Percentiles rank a stretch among this genome's conserved stretches.
Conservation (phyloP, 2,329 filamentous ascomycete species). For the Pseudogymnoascus sp. region DNA sequence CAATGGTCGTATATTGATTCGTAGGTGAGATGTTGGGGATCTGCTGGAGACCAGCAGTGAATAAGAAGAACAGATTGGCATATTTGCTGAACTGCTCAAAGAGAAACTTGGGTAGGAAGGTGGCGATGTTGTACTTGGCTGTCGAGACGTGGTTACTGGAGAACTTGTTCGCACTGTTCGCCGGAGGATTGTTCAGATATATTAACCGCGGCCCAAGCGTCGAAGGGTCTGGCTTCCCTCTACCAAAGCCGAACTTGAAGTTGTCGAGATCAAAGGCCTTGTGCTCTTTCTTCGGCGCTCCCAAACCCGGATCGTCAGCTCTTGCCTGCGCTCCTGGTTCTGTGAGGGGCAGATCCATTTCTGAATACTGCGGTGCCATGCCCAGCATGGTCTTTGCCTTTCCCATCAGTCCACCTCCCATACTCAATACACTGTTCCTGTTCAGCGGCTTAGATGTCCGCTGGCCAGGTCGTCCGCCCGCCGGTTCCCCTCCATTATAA, state of each 20-base stretch:
- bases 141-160: slow-evolving; percentile 96
- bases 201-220: slow-evolving; percentile 89
- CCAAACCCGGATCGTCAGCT: slow-evolving; percentile 33
- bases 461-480: slow-evolving; percentile 29
- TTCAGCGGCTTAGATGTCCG: slow-evolving; percentile 50
- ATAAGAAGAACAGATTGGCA: slow-evolving; percentile 98
- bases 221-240: slow-evolving; percentile 78
- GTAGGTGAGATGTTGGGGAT: slow-evolving; percentile 93
- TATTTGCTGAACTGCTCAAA: slow-evolving; percentile 99
- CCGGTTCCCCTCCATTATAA: slow-evolving; percentile 48
- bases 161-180: slow-evolving; percentile 83
- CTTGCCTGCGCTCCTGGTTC: slow-evolving; percentile 54
- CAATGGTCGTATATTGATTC: slow-evolving; percentile 93
- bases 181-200: slow-evolving; percentile 90
- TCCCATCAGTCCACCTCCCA: slow-evolving; percentile 83
- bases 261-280: slow-evolving; percentile 63
- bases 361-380: slow-evolving; percentile 80
- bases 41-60: slow-evolving; percentile 89
- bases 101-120: slow-evolving; percentile 93
- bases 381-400: slow-evolving; percentile 85
- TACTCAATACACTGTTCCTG: slow-evolving; percentile 78
- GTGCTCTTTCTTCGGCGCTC: slow-evolving; percentile 34
- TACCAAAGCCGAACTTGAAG: slow-evolving; percentile 90
- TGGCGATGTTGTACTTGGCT: slow-evolving; percentile 90
- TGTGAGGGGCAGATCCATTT: slow-evolving; percentile 95